A percentile compares a stretch with the other conserved stretches of the same genome.
Conservation (phyloP, 2,329 filamentous ascomycete genomes). For the Hortaea sp. region DNA sequence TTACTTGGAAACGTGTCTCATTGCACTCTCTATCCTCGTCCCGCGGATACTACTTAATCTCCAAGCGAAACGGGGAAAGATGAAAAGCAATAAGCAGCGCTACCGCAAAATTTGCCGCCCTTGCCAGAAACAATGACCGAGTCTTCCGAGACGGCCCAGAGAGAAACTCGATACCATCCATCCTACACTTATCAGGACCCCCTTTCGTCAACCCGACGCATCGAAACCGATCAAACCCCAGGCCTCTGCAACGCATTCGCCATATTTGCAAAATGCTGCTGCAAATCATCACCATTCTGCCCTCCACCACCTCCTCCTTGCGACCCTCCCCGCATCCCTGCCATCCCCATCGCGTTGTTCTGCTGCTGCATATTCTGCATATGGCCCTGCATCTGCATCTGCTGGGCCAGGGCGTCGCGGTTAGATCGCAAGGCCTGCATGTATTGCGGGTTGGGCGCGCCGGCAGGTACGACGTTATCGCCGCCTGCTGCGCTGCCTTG, state of each 20-base stretch:
- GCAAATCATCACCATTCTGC: conserved; percentile 12
- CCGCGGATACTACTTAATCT: too few relatives aligned
- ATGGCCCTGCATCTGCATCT: conserved; percentile 12
- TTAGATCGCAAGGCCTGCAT: conserved; percentile 23
- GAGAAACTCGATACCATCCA: too few relatives aligned
- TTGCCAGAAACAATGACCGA: too few relatives aligned
- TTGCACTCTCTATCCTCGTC: too few relatives aligned
- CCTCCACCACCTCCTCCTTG: not conserved
- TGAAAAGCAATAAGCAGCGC: too few relatives aligned
- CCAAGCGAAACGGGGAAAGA: too few relatives aligned
- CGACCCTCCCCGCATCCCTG: not conserved
- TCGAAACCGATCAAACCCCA: not conserved
- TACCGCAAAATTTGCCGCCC: too few relatives aligned
- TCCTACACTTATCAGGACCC: too few relatives aligned
- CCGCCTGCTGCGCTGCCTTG: conserved; percentile 1
- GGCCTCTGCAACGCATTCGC: conserved; percentile 17
- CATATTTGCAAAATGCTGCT: conserved; percentile 22
- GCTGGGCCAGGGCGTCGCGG: conserved; percentile 16
- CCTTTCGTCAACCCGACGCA: too few relatives aligned
- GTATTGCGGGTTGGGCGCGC: conserved; percentile 21
- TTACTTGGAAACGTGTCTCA: too few relatives aligned
- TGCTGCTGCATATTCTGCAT: conserved; percentile 1
- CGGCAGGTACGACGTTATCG: conserved; percentile 15
- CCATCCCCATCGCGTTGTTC: not conserved
- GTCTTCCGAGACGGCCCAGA: too few relatives aligned